Evolutionary conservation across 2,329 filamentous ascomycete species (phyloP).

Genomic region (Fusarium piperis): DNA sequence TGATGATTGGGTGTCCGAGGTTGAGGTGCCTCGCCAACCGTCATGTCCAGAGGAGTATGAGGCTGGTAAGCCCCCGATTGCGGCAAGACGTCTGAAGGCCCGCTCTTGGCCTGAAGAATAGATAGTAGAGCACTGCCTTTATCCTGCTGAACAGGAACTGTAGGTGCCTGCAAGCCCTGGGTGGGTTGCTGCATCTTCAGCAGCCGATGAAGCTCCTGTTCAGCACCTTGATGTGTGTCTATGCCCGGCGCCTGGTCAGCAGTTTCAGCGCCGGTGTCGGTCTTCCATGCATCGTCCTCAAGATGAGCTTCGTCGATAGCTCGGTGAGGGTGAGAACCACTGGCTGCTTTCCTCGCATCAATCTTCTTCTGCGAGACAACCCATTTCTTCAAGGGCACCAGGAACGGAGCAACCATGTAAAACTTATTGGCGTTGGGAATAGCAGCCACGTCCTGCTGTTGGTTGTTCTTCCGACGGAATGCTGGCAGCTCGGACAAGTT

Average conservation of each 20-base stretch:
- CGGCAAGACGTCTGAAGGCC: constrained; percentile 18
- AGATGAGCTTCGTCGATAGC: constrained; percentile 65
- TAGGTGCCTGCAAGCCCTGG: constrained; percentile 55
- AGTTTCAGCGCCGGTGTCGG: constrained; percentile 45
- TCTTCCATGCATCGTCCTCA: constrained; percentile 68
- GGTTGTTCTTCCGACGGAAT: constrained; percentile 73
- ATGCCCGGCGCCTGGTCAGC: constrained; percentile 50
- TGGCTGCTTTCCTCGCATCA: constrained; percentile 62
- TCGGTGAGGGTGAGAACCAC: constrained; percentile 53
- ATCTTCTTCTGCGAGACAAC: constrained; percentile 83
- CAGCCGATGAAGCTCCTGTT: constrained; percentile 62
- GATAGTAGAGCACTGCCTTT: constrained; percentile 64
- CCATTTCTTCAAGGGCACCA: constrained; percentile 88
- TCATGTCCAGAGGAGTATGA: constrained; percentile 66
- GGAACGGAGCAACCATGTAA: constrained; percentile 97
- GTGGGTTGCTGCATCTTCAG: constrained; percentile 65
- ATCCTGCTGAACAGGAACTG: constrained; percentile 46
- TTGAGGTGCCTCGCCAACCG: constrained; percentile 58
- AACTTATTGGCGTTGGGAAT: constrained; percentile 82
- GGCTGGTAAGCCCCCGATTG: constrained; percentile 46
- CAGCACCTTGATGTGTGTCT: constrained; percentile 61
- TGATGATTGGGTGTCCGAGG: constrained; percentile 68
- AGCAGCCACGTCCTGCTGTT: constrained; percentile 63
- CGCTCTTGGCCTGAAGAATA: constrained; percentile 56
- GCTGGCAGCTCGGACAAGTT: constrained; percentile 88